Evolutionary conservation across 208 protist genomes (phyloP).

Genomic region (Wallacemonas sp.): DNA sequence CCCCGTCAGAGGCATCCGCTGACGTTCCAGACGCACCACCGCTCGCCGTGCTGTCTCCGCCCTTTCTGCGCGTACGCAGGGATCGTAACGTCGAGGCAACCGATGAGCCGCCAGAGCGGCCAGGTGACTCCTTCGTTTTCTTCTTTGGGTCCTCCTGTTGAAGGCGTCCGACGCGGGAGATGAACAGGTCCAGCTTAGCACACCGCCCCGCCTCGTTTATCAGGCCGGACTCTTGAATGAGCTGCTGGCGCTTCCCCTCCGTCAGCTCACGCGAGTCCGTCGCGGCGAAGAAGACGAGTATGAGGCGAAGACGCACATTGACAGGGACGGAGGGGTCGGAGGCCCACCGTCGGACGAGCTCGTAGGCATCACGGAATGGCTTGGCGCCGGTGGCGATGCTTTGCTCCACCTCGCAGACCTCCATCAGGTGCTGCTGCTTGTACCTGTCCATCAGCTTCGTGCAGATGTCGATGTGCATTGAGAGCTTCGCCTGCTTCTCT

Average conservation of each 20-base stretch:
- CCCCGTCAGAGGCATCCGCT: constrained; percentile 5
- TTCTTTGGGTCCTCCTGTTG: constrained; percentile 26
- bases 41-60: background rate
- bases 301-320: constrained; percentile 51
- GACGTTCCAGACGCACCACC: background rate
- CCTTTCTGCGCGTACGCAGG: constrained; percentile 6
- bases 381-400: constrained; percentile 48
- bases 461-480: constrained; percentile 82
- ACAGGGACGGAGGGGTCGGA: constrained; percentile 47
- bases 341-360: constrained; percentile 36
- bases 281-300: constrained; percentile 49
- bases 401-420: constrained; percentile 73
- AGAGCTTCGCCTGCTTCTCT: constrained; percentile 75
- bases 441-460: constrained; percentile 70
- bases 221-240: constrained; percentile 59
- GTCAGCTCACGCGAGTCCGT: constrained; percentile 60
- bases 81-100: constrained; percentile 10
- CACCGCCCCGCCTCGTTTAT: constrained; percentile 34
- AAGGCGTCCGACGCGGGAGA: constrained; percentile 32
- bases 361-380: constrained; percentile 54
- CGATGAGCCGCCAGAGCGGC: constrained; percentile 3
- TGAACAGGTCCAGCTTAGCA: constrained; percentile 44
- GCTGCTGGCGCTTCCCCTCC: constrained; percentile 57
- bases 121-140: background rate
- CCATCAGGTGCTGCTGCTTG: constrained; percentile 46